Conservation (phyloP, 176 grass and related monocot genomes). For the Aegilops longissima region DNA sequence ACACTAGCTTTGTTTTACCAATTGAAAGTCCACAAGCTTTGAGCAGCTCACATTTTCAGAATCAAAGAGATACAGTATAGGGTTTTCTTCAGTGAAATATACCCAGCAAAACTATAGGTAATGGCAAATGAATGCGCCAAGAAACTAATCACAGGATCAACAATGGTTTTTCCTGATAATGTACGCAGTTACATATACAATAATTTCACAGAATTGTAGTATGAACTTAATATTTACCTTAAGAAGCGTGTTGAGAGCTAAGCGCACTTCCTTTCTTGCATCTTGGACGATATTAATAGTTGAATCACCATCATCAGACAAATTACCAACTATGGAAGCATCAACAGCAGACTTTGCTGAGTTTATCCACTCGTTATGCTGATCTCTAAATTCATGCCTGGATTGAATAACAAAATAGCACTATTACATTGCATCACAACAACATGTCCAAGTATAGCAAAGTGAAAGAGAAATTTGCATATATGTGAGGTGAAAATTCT, state of each 20-base stretch:
- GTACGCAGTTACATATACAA: neutral
- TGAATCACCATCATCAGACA: slow-evolving; percentile 41
- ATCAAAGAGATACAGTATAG: neutral
- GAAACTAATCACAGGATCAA: neutral
- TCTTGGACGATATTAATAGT: slow-evolving; percentile 47
- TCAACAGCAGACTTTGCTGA: slow-evolving; percentile 63
- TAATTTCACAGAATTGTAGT: slow-evolving; percentile 6
- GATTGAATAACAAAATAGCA: slow-evolving; percentile 26
- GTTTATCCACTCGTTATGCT: slow-evolving; percentile 89
- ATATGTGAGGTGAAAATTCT: neutral
- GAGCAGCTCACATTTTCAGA: neutral
- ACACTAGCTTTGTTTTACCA: neutral
- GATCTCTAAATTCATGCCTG: slow-evolving; percentile 87
- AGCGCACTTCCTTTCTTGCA: slow-evolving; percentile 65
- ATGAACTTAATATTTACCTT: slow-evolving; percentile 53
- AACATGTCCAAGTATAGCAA: neutral
- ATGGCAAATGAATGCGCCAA: neutral
- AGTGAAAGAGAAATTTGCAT: slow-evolving; percentile 7
- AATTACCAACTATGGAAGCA: slow-evolving; percentile 57
- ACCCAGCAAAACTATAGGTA: neutral
- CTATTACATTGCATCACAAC: slow-evolving; percentile 20
- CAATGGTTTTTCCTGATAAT: neutral
- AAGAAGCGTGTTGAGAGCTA: slow-evolving; percentile 68
- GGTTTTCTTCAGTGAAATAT: neutral
- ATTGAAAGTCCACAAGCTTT: neutral